Conservation (phyloP, 2,329 filamentous ascomycete species). For the Sporothrix sp. region DNA sequence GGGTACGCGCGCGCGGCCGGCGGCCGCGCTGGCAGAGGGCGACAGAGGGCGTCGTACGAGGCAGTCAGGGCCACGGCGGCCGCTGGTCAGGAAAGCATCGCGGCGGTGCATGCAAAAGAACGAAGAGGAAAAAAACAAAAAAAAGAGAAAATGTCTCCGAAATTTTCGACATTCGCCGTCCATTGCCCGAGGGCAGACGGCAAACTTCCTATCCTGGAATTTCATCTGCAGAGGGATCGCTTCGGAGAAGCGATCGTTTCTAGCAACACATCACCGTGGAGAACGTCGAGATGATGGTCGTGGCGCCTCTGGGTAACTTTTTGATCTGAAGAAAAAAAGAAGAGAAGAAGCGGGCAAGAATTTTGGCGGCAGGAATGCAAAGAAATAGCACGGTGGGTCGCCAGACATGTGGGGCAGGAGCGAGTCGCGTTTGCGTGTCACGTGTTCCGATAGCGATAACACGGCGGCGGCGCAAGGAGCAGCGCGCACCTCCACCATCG, state of each 20-base stretch:
- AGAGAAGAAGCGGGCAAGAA: slow-evolving; percentile 21
- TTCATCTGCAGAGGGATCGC: slow-evolving; percentile 44
- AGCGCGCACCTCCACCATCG: no score
- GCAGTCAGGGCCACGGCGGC: no score
- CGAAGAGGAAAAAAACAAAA: no score
- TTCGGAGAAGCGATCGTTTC: slow-evolving; percentile 26
- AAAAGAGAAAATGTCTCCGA: no score
- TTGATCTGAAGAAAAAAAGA: slow-evolving; percentile 46
- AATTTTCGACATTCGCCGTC: slow-evolving; percentile 50
- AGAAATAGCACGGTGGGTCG: slow-evolving; percentile 1
- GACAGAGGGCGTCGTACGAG: no score
- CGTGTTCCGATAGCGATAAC: no score
- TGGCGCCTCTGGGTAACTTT: slow-evolving; percentile 53
- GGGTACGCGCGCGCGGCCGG: no score
- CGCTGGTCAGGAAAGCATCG: no score
- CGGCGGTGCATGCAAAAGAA: no score
- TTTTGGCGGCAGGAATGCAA: slow-evolving; percentile 9
- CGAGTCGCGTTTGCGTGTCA: not conserved
- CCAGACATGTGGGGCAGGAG: no score
- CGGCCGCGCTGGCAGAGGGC: no score
- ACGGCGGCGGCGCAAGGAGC: no score
- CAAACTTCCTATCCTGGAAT: slow-evolving; percentile 56
- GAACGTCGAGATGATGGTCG: slow-evolving; percentile 47
- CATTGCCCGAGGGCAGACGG: slow-evolving; percentile 36
- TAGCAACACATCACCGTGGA: slow-evolving; percentile 54